Evolutionary conservation across 1,284 basidiomycete species (phyloP), one percentile per base, ranked within the genome.

Genomic region (Malassezia sympodialis): DNA sequence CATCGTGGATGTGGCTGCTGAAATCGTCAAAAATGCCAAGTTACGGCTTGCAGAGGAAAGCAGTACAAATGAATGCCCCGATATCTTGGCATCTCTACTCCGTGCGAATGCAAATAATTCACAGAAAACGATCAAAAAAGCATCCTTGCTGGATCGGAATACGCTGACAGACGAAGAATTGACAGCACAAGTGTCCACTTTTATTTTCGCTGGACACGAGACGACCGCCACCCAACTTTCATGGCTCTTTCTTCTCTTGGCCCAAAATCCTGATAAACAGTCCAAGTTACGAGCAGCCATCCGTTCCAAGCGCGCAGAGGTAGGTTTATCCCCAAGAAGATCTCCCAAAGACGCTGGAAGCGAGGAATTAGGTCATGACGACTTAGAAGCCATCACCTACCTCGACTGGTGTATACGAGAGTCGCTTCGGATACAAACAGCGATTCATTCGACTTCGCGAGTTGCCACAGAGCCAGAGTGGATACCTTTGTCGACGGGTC

Each of bases 141-240:
- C 17, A n/a, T 28, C 32, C 2, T 31, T 57, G 10, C 35, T 51
- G 23, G 57, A 51, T 41, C 37, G 31, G 10, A 24, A 43, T 7
- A 24, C 59, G 34, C 53, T 73, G 7, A 57, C 59, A 27, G 69
- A 73, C 40, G 49, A 51, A 11, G 69, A 73, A 49, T 40, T 73
- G 6, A 56, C 62, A 15, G 67, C 67, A 2, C 68, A 72, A 45
- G 60, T 71, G 17, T 67, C 67, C 4, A 70, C 68, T 0, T 58
- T 72, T 15, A 59, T 70, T 4, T 70, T 73, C 21, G 67, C 65
- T 3, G 71, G 71, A 0, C 69, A 73, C 59, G 72, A 75, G 46
- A 71, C 72, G 2, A 67, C 70, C 3, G 60, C 67, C 6, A 67
- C 67, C 8, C 68, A 68, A 32, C 60, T 65, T 11, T 50, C 58